A percentile compares a stretch with the other conserved stretches of the same genome.
phyloP scores from a whole-genome alignment of 2,329 filamentous ascomycete genomes.

The Coniochaeta sp. region DNA sequence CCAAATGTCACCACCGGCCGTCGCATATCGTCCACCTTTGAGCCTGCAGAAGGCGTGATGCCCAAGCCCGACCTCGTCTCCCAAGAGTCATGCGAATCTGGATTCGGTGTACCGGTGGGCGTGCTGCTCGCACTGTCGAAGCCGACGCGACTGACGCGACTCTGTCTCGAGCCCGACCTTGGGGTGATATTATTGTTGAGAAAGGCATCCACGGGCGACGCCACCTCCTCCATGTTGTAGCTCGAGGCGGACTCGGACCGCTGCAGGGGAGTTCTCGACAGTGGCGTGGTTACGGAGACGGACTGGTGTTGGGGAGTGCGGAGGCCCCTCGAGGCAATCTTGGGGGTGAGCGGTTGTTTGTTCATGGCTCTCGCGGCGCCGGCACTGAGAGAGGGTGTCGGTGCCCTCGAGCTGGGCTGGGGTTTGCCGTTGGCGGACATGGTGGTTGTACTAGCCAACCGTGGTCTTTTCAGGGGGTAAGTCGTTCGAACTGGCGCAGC shows the following conservation, averaged over 20 bases:
- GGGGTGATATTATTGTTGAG: constrained; percentile 69
- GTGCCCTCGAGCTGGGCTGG: constrained; percentile 14
- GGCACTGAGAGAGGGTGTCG: constrained; percentile 56
- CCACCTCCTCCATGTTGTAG: constrained; percentile 37
- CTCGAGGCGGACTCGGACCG: constrained; percentile 13
- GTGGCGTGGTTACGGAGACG: constrained; percentile 33
- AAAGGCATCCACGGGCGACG: constrained; percentile 46
- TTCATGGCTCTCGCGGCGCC: constrained; percentile 38
- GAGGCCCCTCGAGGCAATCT: constrained; percentile 37
- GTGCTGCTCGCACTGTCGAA: constrained; percentile 59
- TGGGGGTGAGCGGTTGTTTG: constrained; percentile 45
- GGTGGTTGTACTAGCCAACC: background rate
- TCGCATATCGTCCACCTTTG: constrained; percentile 21
- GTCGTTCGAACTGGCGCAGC: constrained; percentile 20
- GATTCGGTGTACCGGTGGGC: constrained; percentile 52
- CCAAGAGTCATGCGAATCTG: constrained; percentile 36
- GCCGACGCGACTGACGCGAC: constrained; percentile 37
- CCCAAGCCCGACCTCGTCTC: constrained; percentile 29
- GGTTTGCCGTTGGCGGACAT: constrained; percentile 4
- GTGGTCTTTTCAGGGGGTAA: constrained; percentile 15
- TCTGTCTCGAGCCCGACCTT: constrained; percentile 67
- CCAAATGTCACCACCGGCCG: constrained; percentile 29
- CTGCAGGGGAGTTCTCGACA: constrained; percentile 23
- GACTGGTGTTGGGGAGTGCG: constrained; percentile 19
- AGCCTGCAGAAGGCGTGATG: constrained; percentile 22